phyloP scores from a whole-genome alignment of 768 basidiomycete species.

The Hypholoma sublateritium region DNA sequence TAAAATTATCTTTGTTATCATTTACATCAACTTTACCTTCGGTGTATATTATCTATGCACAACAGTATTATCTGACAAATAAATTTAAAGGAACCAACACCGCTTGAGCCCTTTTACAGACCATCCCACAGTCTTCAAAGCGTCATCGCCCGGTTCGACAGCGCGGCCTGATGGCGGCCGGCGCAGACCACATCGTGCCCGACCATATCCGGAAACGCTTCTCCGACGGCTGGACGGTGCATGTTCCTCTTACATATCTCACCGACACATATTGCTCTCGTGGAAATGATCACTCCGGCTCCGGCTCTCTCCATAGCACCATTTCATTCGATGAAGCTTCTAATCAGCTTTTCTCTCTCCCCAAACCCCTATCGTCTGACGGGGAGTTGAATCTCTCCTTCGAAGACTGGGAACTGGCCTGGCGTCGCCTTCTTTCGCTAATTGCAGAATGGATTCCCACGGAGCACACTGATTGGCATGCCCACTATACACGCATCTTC shows the following conservation, averaged over 20 bases:
- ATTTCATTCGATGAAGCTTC: neutral
- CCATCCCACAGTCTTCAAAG: neutral
- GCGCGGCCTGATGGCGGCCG: slow-evolving; percentile 1
- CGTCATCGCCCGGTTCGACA: neutral
- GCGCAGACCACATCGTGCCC: slow-evolving; percentile 9
- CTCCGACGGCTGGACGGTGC: slow-evolving; percentile 12
- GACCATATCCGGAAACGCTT: slow-evolving; percentile 15
- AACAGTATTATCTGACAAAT: too few relatives aligned
- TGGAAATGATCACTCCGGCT: neutral
- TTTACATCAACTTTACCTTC: too few relatives aligned
- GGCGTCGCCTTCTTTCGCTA: slow-evolving; percentile 14
- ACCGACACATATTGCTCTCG: slow-evolving; percentile 15
- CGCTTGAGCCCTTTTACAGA: too few relatives aligned
- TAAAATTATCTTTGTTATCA: too few relatives aligned
- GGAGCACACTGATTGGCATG: slow-evolving; percentile 9
- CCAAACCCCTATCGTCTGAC: slow-evolving; percentile 7
- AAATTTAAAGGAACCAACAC: too few relatives aligned
- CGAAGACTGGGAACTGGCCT: slow-evolving; percentile 23
- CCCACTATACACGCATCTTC: slow-evolving; percentile 14
- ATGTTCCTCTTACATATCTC: slow-evolving; percentile 19
- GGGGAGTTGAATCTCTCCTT: slow-evolving; percentile 17
- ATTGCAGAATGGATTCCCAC: slow-evolving; percentile 12
- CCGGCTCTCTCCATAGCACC: neutral
- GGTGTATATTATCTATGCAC: too few relatives aligned
- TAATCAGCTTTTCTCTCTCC: slow-evolving; percentile 7